phyloP scores from a whole-genome alignment of 2,329 filamentous ascomycete genomes.

The Beauveria brongniartii region DNA sequence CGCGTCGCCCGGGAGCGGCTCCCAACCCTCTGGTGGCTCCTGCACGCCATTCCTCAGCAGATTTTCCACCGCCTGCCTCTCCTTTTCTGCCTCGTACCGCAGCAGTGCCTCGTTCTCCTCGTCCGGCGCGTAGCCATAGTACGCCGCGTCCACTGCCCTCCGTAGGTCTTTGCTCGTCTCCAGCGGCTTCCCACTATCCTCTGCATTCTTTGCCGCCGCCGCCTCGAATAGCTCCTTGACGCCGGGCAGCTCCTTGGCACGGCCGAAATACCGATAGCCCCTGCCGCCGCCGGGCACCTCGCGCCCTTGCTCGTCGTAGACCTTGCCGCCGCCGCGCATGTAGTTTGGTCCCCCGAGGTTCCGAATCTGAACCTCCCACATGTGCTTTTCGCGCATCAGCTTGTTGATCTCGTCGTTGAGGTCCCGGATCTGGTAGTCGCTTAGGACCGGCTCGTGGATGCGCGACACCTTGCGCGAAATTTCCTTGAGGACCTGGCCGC shows the following conservation, averaged over 20 bases:
- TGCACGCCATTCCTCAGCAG: constrained; percentile 51
- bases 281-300: constrained; percentile 71
- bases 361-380: constrained; percentile 96
- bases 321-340: constrained; percentile 64
- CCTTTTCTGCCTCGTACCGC: constrained; percentile 73
- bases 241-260: constrained; percentile 81
- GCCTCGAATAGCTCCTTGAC: constrained; percentile 95
- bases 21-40: constrained; percentile 63
- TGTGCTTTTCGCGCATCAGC: constrained; percentile 96
- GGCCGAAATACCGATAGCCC: constrained; percentile 89
- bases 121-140: constrained; percentile 90
- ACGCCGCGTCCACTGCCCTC: constrained; percentile 79
- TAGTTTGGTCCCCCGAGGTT: constrained; percentile 97
- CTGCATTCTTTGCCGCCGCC: constrained; percentile 49
- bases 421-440: constrained; percentile 94
- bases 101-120: constrained; percentile 81
- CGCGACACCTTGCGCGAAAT: constrained; percentile 93
- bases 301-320: constrained; percentile 66
- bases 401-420: constrained; percentile 99
- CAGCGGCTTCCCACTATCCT: constrained; percentile 46
- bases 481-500: constrained; percentile 93
- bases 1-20: constrained; percentile 75
- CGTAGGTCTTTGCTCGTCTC: constrained; percentile 63
- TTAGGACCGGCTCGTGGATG: constrained; percentile 87
- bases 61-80: constrained; percentile 68